Evolutionary conservation across 768 basidiomycete genomes (phyloP), one percentile per base, ranked within the genome.

Genomic region (Calocybe indica): DNA sequence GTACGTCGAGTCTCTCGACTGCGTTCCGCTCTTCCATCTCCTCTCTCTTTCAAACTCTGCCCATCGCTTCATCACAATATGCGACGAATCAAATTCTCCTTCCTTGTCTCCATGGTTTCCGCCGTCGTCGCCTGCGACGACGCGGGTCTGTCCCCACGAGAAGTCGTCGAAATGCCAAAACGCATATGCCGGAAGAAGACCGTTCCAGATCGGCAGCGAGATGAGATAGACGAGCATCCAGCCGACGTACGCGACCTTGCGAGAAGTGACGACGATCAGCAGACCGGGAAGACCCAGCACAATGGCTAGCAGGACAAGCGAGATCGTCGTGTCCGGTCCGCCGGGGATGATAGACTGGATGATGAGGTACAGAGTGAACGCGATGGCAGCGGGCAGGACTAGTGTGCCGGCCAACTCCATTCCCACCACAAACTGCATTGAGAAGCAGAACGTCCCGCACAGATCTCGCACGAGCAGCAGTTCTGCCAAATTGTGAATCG

Each of bases 401-500:
- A 99, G 78, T 2, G 96, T 98, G 62, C 95, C 95, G 51, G 89
- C 83, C 53, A 99, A 74, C 63, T 99, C 96, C 94, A 99, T 99
- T 63, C 88, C 93, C 33, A 95, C 92, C 55, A 97, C 92, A 61
- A 97, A 97, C 73, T 96, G 94, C 95, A 97, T 97, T 8, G 92
- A 94, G 80, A 99, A 98, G 73, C 96, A 99, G 84, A 98, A 99
- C 2, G 94, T 97, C 40, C 96, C 96, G 56, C 95, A 99, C n/a
- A 98, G 81, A 65, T 99, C 96, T 15, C 94, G 83, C 22, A 99
- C 95, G 43, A 97, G 77, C 31, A 98, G 68, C 49, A 99, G 75
- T 62, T 98, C 95, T n/a, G 88, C 86, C 37, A 98, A 73, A 59
- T 99, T 99, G 72, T 99, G 96, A 35, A 98, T 85, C 0, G 95